Conservation (phyloP, 2,329 filamentous ascomycete genomes). For the Rutstroemia sydowiana region DNA sequence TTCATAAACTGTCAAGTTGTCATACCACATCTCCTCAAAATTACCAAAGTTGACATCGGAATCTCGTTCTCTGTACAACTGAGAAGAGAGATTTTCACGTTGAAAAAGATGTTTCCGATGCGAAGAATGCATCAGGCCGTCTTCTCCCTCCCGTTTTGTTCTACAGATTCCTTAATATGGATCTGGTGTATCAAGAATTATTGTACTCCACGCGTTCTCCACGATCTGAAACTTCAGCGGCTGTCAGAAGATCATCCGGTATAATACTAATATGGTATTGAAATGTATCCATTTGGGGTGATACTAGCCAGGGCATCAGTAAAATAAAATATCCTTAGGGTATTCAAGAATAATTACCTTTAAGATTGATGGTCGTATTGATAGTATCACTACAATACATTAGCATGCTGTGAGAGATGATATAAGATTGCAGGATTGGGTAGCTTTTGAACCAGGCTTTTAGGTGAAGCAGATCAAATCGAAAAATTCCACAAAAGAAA, state of each 20-base stretch:
- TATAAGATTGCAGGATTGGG: too few relatives aligned
- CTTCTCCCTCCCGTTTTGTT: conserved; percentile 16
- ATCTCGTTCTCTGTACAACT: conserved; percentile 5
- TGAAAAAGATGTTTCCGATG: conserved; percentile 13
- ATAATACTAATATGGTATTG: not conserved
- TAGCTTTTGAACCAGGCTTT: too few relatives aligned
- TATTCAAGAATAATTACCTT: not conserved
- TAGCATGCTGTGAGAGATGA: too few relatives aligned
- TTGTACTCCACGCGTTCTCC: conserved; percentile 26
- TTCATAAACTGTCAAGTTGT: too few relatives aligned
- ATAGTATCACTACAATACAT: too few relatives aligned
- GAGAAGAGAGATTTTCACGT: conserved; percentile 7
- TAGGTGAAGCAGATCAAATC: too few relatives aligned
- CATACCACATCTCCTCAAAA: too few relatives aligned
- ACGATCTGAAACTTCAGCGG: conserved; percentile 26
- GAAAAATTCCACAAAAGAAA: not conserved
- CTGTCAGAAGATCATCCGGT: conserved; percentile 18
- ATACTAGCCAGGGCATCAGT: too few relatives aligned
- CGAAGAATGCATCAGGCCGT: conserved; percentile 18
- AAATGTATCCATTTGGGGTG: too few relatives aligned
- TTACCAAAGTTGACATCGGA: conserved; percentile 8
- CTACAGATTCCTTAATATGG: conserved; percentile 14
- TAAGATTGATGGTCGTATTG: not conserved
- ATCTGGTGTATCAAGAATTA: conserved; percentile 10
- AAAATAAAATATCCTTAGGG: too few relatives aligned